phyloP scores from a whole-genome alignment of 2,329 filamentous ascomycete species.

The Pseudogymnoascus verrucosus region DNA sequence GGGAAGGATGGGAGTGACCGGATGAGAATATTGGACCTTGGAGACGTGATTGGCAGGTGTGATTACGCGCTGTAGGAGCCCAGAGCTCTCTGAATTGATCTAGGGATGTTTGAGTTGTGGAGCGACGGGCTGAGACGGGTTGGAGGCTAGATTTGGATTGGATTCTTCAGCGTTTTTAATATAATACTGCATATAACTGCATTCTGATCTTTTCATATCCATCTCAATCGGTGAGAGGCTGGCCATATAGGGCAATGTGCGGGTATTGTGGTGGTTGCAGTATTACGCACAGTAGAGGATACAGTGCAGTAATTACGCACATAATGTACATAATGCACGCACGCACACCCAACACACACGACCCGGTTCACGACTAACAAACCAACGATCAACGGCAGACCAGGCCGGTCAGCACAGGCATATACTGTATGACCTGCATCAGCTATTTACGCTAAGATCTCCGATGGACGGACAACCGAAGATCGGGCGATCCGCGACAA shows the following conservation, averaged over 20 bases:
- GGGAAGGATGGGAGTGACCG: neutral
- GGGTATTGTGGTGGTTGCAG: neutral
- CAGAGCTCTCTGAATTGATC: neutral
- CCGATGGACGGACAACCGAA: neutral
- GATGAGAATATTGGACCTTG: neutral
- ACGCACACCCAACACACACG: neutral
- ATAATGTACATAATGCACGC: neutral
- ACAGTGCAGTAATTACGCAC: neutral
- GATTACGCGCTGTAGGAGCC: neutral
- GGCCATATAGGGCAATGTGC: neutral
- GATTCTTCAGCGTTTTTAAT: neutral
- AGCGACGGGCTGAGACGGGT: neutral
- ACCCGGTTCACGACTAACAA: neutral
- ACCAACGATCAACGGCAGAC: neutral
- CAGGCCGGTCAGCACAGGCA: neutral
- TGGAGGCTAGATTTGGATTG: neutral
- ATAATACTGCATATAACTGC: neutral
- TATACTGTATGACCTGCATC: slow-evolving; percentile 4
- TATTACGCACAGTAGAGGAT: neutral
- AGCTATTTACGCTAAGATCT: neutral
- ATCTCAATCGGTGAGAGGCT: neutral
- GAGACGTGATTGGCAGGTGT: neutral
- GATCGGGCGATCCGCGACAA: neutral
- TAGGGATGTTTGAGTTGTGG: neutral
- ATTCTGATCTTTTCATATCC: neutral